Base-by-base conservation (phyloP, 768 basidiomycete species). In the Lentinula sp. region DNA sequence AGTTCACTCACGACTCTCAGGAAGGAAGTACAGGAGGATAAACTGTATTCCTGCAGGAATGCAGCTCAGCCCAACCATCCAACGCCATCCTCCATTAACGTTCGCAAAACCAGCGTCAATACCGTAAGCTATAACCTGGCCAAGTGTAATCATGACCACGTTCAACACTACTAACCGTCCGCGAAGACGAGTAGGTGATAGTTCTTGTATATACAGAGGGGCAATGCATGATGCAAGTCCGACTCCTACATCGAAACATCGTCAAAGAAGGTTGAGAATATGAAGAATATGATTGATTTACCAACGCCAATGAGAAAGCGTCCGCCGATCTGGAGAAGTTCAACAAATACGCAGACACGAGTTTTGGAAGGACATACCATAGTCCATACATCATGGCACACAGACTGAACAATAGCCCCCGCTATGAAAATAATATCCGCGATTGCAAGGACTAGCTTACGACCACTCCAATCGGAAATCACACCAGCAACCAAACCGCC, bases 151-250 rank as follows among this genome's bases (percentile, higher is more conserved):
- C 75, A 86, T 84, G 0, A 91, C 88, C 18, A 91, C 89, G 69
- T 93, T 93, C 57, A 92, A 75, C 10, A 89, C 88, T 3, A 91
- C 90, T 83, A 93, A 84, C 37, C 88, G 78, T 4, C 90, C 91
- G 4, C 90, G 79, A 31, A 88, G 77, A 7, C 84, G 76, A 7
- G 89, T 90, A 0, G 89, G 90, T 0, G 89, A 84, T 21, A 93
- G 79, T 70, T 93, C 91, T 68, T 91, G 89, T 54, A 94, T 91
- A 69, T 93, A 92, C 4, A 93, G 77, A 9, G 91, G 89, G 0
- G 90, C 88, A 56, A 91, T 82, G 64, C 90, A 90, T 4, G 87
- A 83, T 16, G 91, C 90, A 1, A 89, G 72, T 2, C 89, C 89
- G 1, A 91, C 89, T 16, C 86, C 89, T 39, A 15, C 46, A 11